Evolutionary conservation across 2,329 filamentous ascomycete species (phyloP).

Genomic region (Alternaria burnsii): DNA sequence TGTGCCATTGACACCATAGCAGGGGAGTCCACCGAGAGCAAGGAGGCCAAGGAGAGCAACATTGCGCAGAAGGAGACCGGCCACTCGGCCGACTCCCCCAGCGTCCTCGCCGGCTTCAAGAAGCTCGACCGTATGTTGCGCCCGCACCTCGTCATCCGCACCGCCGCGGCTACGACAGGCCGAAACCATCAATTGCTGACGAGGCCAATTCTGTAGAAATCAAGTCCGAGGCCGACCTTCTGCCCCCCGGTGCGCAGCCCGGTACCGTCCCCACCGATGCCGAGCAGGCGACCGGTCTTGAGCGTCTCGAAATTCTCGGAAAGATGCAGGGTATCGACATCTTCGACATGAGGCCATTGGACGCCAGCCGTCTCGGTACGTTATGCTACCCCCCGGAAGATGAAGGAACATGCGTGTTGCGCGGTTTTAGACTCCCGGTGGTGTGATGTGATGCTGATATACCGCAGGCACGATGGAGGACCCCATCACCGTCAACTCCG

Average conservation of each 20-base stretch:
- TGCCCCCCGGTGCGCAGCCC: slow-evolving; percentile 80
- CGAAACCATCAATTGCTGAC: slow-evolving; percentile 39
- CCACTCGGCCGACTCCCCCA: slow-evolving; percentile 37
- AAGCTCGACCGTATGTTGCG: slow-evolving; percentile 55
- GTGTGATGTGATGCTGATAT: slow-evolving; percentile 28
- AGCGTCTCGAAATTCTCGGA: slow-evolving; percentile 97
- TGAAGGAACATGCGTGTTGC: not conserved
- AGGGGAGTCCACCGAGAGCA: slow-evolving; percentile 33
- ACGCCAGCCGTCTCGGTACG: slow-evolving; percentile 85
- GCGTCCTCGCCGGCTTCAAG: slow-evolving; percentile 51
- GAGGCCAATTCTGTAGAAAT: slow-evolving; percentile 70
- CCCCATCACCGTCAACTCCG: slow-evolving; percentile 86
- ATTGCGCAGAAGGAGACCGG: slow-evolving; percentile 49
- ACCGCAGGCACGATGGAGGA: slow-evolving; percentile 80
- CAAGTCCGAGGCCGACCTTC: slow-evolving; percentile 80
- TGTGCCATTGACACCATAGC: slow-evolving; percentile 40
- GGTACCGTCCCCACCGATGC: slow-evolving; percentile 92
- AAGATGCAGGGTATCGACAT: slow-evolving; percentile 99
- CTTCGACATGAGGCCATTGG: slow-evolving; percentile 98
- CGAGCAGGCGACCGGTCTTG: slow-evolving; percentile 95
- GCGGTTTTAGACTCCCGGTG: not conserved
- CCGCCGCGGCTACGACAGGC: slow-evolving; percentile 5
- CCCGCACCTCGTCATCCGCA: slow-evolving; percentile 17
- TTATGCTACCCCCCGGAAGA: slow-evolving; percentile 5
- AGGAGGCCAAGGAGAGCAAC: slow-evolving; percentile 39